Conservation (phyloP, 768 basidiomycete genomes). For the Galerina sulciceps region DNA sequence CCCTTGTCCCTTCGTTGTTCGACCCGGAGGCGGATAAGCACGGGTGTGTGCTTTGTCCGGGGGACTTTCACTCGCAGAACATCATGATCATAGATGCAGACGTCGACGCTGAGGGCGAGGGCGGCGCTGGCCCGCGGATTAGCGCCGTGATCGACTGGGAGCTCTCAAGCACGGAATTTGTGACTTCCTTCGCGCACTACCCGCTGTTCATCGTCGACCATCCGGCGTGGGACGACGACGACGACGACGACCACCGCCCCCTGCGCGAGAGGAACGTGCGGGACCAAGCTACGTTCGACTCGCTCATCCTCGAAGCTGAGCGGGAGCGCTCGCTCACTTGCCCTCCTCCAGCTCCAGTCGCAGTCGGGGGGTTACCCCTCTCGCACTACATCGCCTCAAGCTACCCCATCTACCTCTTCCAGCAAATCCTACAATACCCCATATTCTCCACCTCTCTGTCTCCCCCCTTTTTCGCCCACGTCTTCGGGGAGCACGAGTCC, state of each 20-base stretch:
- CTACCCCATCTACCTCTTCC: neutral
- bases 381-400: neutral
- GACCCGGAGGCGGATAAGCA: constrained; percentile 12
- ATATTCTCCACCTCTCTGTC: neutral
- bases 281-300: constrained; percentile 10
- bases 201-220: constrained; percentile 9
- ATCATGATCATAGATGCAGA: constrained; percentile 18
- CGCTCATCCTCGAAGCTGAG: constrained; percentile 4
- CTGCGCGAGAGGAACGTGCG: neutral
- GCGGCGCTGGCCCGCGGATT: constrained; percentile 7
- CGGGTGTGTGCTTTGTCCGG: constrained; percentile 19
- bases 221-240: constrained; percentile 5
- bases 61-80: constrained; percentile 26
- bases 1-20: constrained; percentile 10
- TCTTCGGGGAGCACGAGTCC: neutral
- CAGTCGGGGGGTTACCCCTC: neutral
- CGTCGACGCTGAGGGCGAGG: too few relatives aligned
- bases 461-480: neutral
- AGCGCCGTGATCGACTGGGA: constrained; percentile 23
- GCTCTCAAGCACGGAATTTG: constrained; percentile 10
- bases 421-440: neutral
- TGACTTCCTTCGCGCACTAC: constrained; percentile 1
- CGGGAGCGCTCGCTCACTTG: too few relatives aligned
- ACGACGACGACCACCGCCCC: too few relatives aligned
- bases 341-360: too few relatives aligned